Conservation (phyloP, 371 early-diverging fungal species). For the Circinella umbellata region DNA sequence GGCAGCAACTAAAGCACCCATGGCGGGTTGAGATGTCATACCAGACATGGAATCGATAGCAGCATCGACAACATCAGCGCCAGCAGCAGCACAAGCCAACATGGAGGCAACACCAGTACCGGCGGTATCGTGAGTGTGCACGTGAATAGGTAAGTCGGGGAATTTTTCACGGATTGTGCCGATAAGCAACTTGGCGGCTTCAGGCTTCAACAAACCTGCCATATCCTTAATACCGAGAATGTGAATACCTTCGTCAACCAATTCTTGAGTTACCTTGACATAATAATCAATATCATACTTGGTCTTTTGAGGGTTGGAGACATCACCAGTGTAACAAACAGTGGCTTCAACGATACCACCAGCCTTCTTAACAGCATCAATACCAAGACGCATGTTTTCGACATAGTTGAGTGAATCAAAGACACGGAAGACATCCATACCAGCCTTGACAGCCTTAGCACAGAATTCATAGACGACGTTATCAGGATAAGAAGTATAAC, state of each 20-base stretch:
- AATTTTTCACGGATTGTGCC: constrained; percentile 83
- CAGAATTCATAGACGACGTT: constrained; percentile 96
- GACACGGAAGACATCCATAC: constrained; percentile 96
- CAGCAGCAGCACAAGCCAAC: constrained; percentile 92
- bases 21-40: constrained; percentile 93
- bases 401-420: constrained; percentile 96
- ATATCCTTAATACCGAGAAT: constrained; percentile 96
- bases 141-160: constrained; percentile 92
- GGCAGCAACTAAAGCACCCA: constrained; percentile 93
- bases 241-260: constrained; percentile 91
- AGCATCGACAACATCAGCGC: constrained; percentile 92
- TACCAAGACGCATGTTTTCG: constrained; percentile 93
- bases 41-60: constrained; percentile 96
- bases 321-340: constrained; percentile 94
- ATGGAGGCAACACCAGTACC: constrained; percentile 96
- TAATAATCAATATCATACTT: constrained; percentile 92
- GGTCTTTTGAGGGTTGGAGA: constrained; percentile 73
- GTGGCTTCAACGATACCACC: constrained; percentile 95
- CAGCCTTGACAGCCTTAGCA: constrained; percentile 85
- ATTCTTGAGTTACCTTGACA: constrained; percentile 82
- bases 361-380: constrained; percentile 91
- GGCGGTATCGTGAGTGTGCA: constrained; percentile 97
- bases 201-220: constrained; percentile 96
- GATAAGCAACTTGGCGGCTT: constrained; percentile 83
- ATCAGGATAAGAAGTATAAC: constrained; percentile 97